Evolutionary conservation across 306 rosid genomes (phyloP), one percentile per base, ranked within the genome.

Genomic region (Styphnolobium japonicum): DNA sequence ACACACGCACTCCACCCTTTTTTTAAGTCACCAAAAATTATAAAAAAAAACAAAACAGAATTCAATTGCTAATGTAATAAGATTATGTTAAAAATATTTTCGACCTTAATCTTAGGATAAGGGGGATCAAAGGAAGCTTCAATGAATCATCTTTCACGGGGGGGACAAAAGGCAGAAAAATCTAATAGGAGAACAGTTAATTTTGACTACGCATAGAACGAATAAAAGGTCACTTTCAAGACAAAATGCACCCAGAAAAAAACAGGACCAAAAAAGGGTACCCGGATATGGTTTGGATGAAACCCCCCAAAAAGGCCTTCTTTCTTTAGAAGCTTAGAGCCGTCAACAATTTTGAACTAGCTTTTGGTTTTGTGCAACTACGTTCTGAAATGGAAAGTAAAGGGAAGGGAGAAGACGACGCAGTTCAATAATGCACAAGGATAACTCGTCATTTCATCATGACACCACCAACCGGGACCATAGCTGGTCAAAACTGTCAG

Each of bases 401-500:
- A 67, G 25, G 34, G 10, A 15, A 67, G 5, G 2, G 6, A 12
- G 2, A 10, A 10, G 16, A 14, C 27, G 22, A 42, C 37, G 21
- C 33, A 31, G 4, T 23, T 63, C 3, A n/a, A 65, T 9, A n/a
- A 65, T 9, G 71, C 27, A 10, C 18, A 31, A 40, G 21, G 67
- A 36, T 12, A 36, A 14, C 55, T 19, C 0, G 67, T 73, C 36
- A 55, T 10, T 21, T 73, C 36, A 36, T 21, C 7, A 73, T 15
- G 25, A 55, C 55, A 34, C 4, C 43, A 51, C 43, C 66, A 76
- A 45, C 64, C n/a, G 1, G 14, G 1, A 7, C 48, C 7, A 43
- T 31, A 63, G 55, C 9, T 61, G 75, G 85, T 76, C 79, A 70
- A 70, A 57, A 6, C 42, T 77, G 61, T 63, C 79, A 29, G n/a